Evolutionary conservation across 2,329 filamentous ascomycete species (phyloP), one percentile per base, ranked within the genome.

Genomic region (Epichloe uncinata): DNA sequence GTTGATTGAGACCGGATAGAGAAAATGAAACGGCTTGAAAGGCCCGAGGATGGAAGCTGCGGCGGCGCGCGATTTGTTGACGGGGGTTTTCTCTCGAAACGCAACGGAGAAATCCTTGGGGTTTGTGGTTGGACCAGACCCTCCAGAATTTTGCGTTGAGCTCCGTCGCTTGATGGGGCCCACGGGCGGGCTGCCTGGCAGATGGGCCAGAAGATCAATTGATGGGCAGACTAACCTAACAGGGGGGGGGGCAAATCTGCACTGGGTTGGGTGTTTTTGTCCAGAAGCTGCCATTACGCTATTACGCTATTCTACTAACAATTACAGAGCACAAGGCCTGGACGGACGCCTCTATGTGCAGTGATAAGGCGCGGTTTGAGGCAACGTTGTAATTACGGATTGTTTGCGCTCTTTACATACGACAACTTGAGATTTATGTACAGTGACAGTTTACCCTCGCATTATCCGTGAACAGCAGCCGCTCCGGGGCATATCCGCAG

Each of bases 141-240:
- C 57, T 58, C 61, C 60, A 63, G 62, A 66, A 68, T 68, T 68
- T 67, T 66, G 60, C 61, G 66, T 68, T 68, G 66, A 68, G 66
- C 65, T 67, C 62, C 61, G 60, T 62, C 57, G 60, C 57, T 58
- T 57, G 59, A 61, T 62, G 20, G 13, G 48, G 26, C 35, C 48
- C 42, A 46, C 30, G 22, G 40, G 34, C 20, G 20, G 18, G 20
- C 20, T 20, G 20, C 20, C 40, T 16, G 48, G n/a, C 42, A 46
- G 43, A 9, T 13, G 42, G 41, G 20, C 20, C 20, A 15, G 16
- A 40, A 40, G 34, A 15, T 38, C 18, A 36, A 15, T 38, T 36
- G 16, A 46, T 36, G 44, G 33, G n/a, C 33, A 33, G 44, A 37
- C 38, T 33, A 11, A n/a, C n/a, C n/a, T n/a, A n/a, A 46, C 44